Conservation (phyloP, 202 grass and related monocot genomes). For the Bolboschoenoplectus hybrid region DNA sequence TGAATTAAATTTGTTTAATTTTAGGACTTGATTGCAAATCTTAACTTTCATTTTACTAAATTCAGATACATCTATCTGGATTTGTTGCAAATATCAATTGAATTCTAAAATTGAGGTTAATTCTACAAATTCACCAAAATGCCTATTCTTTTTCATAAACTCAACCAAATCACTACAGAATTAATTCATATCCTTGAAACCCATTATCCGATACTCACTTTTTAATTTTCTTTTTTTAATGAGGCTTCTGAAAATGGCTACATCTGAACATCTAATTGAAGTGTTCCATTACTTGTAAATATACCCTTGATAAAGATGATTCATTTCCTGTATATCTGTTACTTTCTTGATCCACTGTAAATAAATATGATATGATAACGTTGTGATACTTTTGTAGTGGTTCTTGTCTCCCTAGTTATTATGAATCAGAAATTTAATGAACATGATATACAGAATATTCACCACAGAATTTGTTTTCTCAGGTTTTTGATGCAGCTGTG, state of each 20-base stretch:
- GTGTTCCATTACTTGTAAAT: background rate
- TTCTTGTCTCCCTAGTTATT: background rate
- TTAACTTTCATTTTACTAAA: background rate
- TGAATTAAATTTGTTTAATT: conserved; percentile 25
- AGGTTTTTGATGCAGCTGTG: conserved; percentile 91
- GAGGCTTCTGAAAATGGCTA: conserved; percentile 7
- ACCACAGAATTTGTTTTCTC: conserved; percentile 35
- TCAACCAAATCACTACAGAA: background rate
- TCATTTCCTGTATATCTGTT: background rate
- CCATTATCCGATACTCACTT: background rate
- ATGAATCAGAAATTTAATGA: conserved; percentile 4
- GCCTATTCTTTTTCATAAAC: background rate
- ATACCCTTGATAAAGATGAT: background rate
- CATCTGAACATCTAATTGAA: background rate
- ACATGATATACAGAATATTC: background rate
- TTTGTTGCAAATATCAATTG: background rate
- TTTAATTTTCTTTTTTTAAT: background rate
- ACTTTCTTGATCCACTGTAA: background rate
- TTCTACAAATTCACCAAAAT: conserved; percentile 5
- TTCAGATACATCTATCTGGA: conserved; percentile 12
- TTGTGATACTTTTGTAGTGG: background rate
- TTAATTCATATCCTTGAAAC: conserved; percentile 11
- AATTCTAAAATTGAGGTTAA: background rate
- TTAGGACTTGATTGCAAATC: conserved; percentile 11
- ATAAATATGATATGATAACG: background rate